Percentiles rank a stretch among this genome's conserved stretches.
phyloP scores from a whole-genome alignment of 805 yeast genomes.

The Nakazawaea wyomingensis region DNA sequence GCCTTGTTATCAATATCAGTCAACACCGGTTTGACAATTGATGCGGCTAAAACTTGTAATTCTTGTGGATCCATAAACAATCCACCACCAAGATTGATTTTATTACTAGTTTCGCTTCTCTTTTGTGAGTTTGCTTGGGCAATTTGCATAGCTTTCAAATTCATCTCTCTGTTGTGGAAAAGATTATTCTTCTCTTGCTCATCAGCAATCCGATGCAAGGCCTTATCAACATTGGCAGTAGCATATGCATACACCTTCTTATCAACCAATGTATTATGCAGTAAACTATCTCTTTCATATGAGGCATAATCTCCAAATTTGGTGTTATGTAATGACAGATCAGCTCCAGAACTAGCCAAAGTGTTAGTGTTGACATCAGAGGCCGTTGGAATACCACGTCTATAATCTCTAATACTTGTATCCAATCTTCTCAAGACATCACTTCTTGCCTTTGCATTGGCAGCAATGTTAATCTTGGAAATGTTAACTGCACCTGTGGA shows the following conservation, averaged over 20 bases:
- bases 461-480: slow-evolving; percentile 45
- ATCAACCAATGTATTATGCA: slow-evolving; percentile 33
- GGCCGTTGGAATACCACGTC: slow-evolving; percentile 36
- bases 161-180: slow-evolving; percentile 30
- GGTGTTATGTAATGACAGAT: slow-evolving; percentile 44
- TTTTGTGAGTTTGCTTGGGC: slow-evolving; percentile 67
- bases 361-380: slow-evolving; percentile 37
- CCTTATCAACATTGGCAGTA: slow-evolving; percentile 39
- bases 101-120: slow-evolving; percentile 45
- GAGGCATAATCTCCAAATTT: slow-evolving; percentile 40
- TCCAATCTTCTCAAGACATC: slow-evolving; percentile 25
- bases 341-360: slow-evolving; percentile 52
- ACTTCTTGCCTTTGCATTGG: slow-evolving; percentile 34
- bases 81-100: slow-evolving; percentile 86
- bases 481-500: slow-evolving; percentile 44
- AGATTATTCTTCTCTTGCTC: slow-evolving; percentile 21
- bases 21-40: slow-evolving; percentile 79
- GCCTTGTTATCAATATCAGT: slow-evolving; percentile 69
- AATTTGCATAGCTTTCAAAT: slow-evolving; percentile 68
- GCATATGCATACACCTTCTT: slow-evolving; percentile 46
- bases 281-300: slow-evolving; percentile 32
- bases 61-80: slow-evolving; percentile 69
- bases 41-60: slow-evolving; percentile 72
- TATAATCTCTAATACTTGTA: slow-evolving; percentile 21
- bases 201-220: slow-evolving; percentile 22